phyloP scores from a whole-genome alignment of 1,139 yeast species.

The Kodamaea fungicola region DNA sequence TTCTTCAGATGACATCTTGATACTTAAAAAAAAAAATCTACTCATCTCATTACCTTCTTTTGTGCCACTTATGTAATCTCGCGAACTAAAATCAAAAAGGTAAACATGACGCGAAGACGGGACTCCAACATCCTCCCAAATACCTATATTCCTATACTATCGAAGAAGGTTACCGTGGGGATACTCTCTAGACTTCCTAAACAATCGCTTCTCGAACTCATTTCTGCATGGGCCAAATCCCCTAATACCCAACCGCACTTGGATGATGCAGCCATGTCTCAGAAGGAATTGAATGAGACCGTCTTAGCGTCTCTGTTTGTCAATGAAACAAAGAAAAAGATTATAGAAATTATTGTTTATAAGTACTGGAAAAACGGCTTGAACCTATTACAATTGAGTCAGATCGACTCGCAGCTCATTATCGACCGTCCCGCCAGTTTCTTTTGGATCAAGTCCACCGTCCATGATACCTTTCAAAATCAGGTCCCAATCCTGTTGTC shows the following conservation, averaged over 20 bases:
- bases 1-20: constrained; percentile 3
- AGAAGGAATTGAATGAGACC: constrained; percentile 23
- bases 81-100: neutral
- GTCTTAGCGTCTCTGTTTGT: constrained; percentile 18
- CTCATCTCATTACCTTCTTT: constrained; percentile 3
- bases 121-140: constrained; percentile 34
- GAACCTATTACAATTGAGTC: constrained; percentile 67
- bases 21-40: constrained; percentile 1
- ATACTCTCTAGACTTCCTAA: constrained; percentile 32
- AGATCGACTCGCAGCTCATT: constrained; percentile 63
- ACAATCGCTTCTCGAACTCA: constrained; percentile 32
- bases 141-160: constrained; percentile 36
- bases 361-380: constrained; percentile 65
- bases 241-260: constrained; percentile 37
- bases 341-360: constrained; percentile 48
- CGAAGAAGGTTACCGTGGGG: constrained; percentile 18
- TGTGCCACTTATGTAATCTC: no score
- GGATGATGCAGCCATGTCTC: constrained; percentile 12
- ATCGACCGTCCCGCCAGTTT: constrained; percentile 53
- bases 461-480: constrained; percentile 35
- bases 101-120: constrained; percentile 4
- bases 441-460: constrained; percentile 59
- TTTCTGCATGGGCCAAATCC: constrained; percentile 34
- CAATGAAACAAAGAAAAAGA: constrained; percentile 33
- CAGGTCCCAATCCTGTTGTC: constrained; percentile 35